Evolutionary conservation across 768 basidiomycete species (phyloP).

Genomic region (Hydnomerulius pinastri): DNA sequence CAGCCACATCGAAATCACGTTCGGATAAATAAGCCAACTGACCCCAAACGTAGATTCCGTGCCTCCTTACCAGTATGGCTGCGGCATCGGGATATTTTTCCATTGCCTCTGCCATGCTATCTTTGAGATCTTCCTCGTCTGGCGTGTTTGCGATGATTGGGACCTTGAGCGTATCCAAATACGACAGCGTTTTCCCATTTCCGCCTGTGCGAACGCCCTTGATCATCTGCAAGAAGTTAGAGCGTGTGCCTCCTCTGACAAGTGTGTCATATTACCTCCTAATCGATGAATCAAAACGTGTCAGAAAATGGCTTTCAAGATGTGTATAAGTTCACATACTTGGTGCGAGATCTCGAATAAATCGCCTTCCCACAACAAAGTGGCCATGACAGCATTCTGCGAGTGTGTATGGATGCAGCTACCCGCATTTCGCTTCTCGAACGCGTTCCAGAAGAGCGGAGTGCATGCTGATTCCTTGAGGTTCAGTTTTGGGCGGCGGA

Average conservation of each 20-base stretch:
- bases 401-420: constrained; percentile 93
- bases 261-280: constrained; percentile 42
- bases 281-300: neutral
- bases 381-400: constrained; percentile 88
- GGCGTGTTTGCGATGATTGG: constrained; percentile 94
- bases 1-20: neutral
- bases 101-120: constrained; percentile 89
- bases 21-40: constrained; percentile 17
- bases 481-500: constrained; percentile 68
- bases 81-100: constrained; percentile 74
- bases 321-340: constrained; percentile 34
- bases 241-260: neutral
- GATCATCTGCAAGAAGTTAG: constrained; percentile 67
- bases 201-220: constrained; percentile 83
- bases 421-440: constrained; percentile 73
- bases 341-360: constrained; percentile 84
- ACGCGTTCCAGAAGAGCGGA: constrained; percentile 91
- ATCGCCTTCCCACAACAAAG: constrained; percentile 70
- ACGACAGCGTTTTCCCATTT: constrained; percentile 73
- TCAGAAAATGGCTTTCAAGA: neutral
- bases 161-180: constrained; percentile 81
- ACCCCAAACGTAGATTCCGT: constrained; percentile 90
- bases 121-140: constrained; percentile 84
- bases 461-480: constrained; percentile 89
- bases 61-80: constrained; percentile 73